These are phyloP conservation scores for Gonium pectorale DNA, from an alignment of 139 green algal genomes.

Conservation along the genomic window DNA sequence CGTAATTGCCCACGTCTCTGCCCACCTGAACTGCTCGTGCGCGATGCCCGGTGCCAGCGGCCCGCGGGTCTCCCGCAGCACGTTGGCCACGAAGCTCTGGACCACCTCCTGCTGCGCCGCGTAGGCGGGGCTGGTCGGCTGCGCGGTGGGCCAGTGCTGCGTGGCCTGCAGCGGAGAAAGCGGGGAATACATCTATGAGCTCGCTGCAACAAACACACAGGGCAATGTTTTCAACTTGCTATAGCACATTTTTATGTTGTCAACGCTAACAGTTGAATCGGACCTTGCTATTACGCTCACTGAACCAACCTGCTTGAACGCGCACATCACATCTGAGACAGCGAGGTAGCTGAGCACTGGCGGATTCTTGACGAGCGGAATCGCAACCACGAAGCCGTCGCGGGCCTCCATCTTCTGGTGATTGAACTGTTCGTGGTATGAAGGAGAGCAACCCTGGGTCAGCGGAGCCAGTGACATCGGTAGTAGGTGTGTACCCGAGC, in stretches of 20 bases:
- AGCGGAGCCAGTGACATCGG: no score
- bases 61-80: slow-evolving; percentile 32
- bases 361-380: slow-evolving; percentile 39
- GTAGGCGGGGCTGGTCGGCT: neutral
- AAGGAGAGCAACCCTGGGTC: no score
- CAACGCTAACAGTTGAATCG: no score
- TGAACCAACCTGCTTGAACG: slow-evolving; percentile 39
- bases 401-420: slow-evolving; percentile 39
- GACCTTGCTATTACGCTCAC: no score
- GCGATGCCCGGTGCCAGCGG: slow-evolving; percentile 25
- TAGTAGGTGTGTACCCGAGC: no score
- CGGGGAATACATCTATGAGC: no score
- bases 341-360: slow-evolving; percentile 39
- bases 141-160: neutral
- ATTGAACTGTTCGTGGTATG: no score
- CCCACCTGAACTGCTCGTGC: slow-evolving; percentile 32
- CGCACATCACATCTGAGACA: slow-evolving; percentile 32
- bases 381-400: slow-evolving; percentile 37
- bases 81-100: slow-evolving; percentile 41
- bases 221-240: no score
- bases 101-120: slow-evolving; percentile 32
- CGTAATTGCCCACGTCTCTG: no score
- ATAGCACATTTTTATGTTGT: no score
- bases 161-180: neutral
- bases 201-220: no score